Base-by-base conservation (phyloP, 2,329 filamentous ascomycete genomes). In the Fusarium concolor region DNA sequence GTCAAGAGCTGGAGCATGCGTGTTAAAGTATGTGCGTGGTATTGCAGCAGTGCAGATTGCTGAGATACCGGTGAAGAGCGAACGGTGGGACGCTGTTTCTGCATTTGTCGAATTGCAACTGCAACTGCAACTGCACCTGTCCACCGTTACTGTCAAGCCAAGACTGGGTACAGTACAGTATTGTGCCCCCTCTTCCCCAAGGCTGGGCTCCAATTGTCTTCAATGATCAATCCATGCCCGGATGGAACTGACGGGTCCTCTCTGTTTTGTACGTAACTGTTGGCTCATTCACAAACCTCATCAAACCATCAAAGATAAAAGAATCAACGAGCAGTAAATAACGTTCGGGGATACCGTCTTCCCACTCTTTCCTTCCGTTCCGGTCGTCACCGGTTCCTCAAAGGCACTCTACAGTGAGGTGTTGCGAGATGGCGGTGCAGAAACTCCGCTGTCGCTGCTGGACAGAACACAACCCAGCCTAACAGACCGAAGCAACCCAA, bases 221-320 rank as follows among this genome's bases (percentile, higher is more conserved):
- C 17, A 58, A 33, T 57, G 10, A 31, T 31, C 29, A 31, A 26
- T 24, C 22, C 22, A 24, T 29, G n/a, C n/a, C n/a, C n/a, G 44
- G 45, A 49, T 43, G 45, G 44, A 38, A 42, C 45, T 42, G 54
- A 54, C 35, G 17, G 53, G 59, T 45, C 35, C 49, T 38, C 17
- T n/a, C 22, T 45, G 55, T 12, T 39, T 64, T 52, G 65, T 71
- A 71, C 69, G 68, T 71, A 71, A 71, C 56, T 59, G 55, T 68
- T 68, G 51, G 53, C 64, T 65, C 52, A 65, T 60, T 65, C 26
- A 7, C 9, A 65, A 50, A 54, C 47, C 41, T 64, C 26, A 61
- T 55, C 33, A 65, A 55, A 60, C 20, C 35, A 60, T n/a, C 35
- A 38, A 18, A 35, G 39, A 64, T 49, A 45, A 33, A 44, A 33